Conservation (phyloP, 768 basidiomycete genomes). For the Tulasnella sp. region DNA sequence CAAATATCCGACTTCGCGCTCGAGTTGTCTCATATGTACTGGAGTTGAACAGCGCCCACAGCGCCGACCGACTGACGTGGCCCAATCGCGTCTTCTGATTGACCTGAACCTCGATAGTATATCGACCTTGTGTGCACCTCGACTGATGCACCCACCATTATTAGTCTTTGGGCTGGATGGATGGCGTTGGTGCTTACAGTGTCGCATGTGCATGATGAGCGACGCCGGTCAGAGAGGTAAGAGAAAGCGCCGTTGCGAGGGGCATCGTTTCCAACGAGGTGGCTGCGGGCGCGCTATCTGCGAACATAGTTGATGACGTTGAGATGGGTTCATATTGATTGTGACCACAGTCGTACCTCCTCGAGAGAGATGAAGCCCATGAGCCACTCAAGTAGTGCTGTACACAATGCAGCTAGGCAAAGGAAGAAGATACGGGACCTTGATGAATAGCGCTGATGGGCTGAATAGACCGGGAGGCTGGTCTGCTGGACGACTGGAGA, state of each 20-base stretch:
- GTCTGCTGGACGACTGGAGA: neutral
- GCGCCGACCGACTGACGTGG: neutral
- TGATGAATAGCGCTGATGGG: neutral
- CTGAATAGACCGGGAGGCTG: constrained; percentile 3
- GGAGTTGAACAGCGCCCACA: constrained; percentile 55
- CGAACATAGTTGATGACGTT: too few species aligned
- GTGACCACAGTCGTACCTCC: too few species aligned
- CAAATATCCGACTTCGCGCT: constrained; percentile 25
- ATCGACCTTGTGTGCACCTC: constrained; percentile 84
- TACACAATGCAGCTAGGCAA: neutral
- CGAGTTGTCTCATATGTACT: constrained; percentile 59
- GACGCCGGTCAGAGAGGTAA: constrained; percentile 76
- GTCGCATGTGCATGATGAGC: constrained; percentile 81
- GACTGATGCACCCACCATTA: constrained; percentile 72
- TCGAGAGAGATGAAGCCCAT: constrained; percentile 1
- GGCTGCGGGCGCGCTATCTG: constrained; percentile 47
- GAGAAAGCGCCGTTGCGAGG: constrained; percentile 48
- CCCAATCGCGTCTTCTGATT: constrained; percentile 4
- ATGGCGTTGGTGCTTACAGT: constrained; percentile 40
- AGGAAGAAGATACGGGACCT: constrained; percentile 6
- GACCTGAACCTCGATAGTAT: constrained; percentile 59
- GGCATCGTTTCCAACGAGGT: constrained; percentile 50
- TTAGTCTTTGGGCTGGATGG: constrained; percentile 71
- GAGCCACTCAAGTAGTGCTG: neutral
- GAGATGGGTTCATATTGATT: too few species aligned